Conservation (phyloP, 805 yeast genomes). For the Candida tammaniensis region DNA sequence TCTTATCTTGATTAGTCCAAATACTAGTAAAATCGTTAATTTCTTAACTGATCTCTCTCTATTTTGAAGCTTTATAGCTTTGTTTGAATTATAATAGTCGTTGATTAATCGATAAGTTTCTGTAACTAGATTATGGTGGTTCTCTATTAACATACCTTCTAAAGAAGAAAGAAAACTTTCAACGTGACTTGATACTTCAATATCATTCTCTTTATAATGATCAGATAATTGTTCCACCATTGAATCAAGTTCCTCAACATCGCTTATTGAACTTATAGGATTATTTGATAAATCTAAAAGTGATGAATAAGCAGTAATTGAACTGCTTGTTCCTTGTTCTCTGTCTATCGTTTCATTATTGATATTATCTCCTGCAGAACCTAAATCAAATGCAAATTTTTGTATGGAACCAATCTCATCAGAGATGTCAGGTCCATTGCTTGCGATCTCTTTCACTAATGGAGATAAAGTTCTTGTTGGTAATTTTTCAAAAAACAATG, state of each 20-base stretch:
- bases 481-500: conserved; percentile 5
- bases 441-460: conserved; percentile 6
- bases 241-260: conserved; percentile 34
- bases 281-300: conserved; percentile 19
- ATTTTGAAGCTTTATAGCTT: conserved; percentile 9
- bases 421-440: neutral
- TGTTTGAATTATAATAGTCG: conserved; percentile 4
- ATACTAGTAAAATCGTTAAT: conserved; percentile 11
- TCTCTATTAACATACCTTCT: no score
- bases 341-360: neutral
- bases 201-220: conserved; percentile 22
- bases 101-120: conserved; percentile 4
- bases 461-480: conserved; percentile 5
- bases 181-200: conserved; percentile 4
- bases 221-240: conserved; percentile 34
- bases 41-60: conserved; percentile 4
- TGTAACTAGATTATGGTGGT: no score
- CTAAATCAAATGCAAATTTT: conserved; percentile 27
- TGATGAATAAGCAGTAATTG: conserved; percentile 8
- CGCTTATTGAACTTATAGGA: conserved; percentile 21
- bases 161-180: conserved; percentile 5
- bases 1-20: conserved; percentile 14
- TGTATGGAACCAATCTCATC: conserved; percentile 16
- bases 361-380: conserved; percentile 16
- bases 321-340: neutral